phyloP scores from a whole-genome alignment of 345 rosid genomes.

The Arabidopsis arenosa region DNA sequence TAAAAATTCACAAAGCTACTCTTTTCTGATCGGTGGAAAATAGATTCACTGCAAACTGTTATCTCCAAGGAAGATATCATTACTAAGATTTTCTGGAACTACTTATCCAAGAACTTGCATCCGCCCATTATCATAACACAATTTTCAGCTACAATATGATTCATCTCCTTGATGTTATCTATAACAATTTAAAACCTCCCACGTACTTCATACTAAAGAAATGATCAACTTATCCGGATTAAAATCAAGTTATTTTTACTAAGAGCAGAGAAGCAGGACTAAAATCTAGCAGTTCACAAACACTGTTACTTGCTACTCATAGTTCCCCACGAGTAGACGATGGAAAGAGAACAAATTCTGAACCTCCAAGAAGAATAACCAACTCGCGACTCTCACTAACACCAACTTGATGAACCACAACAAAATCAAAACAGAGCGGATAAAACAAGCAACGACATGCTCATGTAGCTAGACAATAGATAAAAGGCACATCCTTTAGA shows the following conservation, averaged over 20 bases:
- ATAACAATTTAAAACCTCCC: not conserved
- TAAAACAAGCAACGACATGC: not conserved
- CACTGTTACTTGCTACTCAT: not conserved
- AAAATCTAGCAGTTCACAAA: not conserved
- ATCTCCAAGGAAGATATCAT: conserved; percentile 15
- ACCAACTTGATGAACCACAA: not conserved
- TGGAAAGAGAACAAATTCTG: not conserved
- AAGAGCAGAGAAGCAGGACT: conserved; percentile 3
- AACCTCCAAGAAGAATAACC: conserved; percentile 2
- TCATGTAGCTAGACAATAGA: conserved; percentile 1
- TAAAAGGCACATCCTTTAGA: conserved; percentile 11
- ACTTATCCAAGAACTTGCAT: not conserved
- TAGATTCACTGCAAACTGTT: not conserved
- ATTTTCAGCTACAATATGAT: not conserved
- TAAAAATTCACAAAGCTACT: conserved; percentile 22
- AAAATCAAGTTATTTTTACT: not conserved
- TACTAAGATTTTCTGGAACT: not conserved
- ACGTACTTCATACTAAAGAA: not conserved
- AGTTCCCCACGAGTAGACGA: not conserved
- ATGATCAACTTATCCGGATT: conserved; percentile 6
- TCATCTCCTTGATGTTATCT: conserved; percentile 9
- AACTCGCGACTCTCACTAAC: conserved; percentile 16
- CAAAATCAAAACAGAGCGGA: conserved; percentile 6
- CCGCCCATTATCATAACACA: not conserved
- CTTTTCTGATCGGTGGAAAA: conserved; percentile 14